Percentiles rank a stretch among this genome's conserved stretches.
phyloP scores from a whole-genome alignment of 257 asterid species.

The Scutellaria barbata region DNA sequence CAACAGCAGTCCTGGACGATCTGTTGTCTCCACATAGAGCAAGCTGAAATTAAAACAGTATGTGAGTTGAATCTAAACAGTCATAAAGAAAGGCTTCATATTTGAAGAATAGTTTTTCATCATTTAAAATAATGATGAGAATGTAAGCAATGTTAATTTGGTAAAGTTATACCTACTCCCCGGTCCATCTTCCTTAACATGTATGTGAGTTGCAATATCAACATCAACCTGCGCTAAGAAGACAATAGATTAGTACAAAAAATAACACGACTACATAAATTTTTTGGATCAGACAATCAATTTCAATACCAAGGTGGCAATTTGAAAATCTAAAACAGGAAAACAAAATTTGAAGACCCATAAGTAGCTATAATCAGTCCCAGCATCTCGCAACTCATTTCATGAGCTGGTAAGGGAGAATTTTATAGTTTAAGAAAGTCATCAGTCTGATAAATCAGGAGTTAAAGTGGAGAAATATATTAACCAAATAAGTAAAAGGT shows the following conservation, averaged over 20 bases:
- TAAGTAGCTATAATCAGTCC: constrained; percentile 2
- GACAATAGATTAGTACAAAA: constrained; percentile 18
- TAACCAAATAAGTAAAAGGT: not conserved
- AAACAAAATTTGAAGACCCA: not conserved
- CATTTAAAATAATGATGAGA: constrained; percentile 5
- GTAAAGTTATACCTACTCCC: constrained; percentile 61
- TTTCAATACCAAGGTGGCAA: not conserved
- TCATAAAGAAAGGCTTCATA: constrained; percentile 2
- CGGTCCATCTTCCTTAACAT: constrained; percentile 89
- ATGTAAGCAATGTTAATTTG: constrained; percentile 20
- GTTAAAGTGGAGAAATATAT: not conserved
- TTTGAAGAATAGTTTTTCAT: constrained; percentile 12
- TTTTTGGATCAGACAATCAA: not conserved
- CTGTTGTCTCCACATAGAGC: constrained; percentile 92
- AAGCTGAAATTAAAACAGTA: no score
- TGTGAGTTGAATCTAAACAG: constrained; percentile 24
- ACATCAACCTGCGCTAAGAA: constrained; percentile 63
- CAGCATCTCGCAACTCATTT: constrained; percentile 22
- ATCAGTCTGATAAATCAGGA: not conserved
- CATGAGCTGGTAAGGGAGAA: not conserved
- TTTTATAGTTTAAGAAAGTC: not conserved
- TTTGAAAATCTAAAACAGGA: constrained; percentile 4
- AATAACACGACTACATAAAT: not conserved
- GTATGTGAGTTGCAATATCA: constrained; percentile 82
- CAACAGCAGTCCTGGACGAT: constrained; percentile 85